Base-by-base conservation (phyloP, 1,139 yeast species). In the Meyerozyma elateridarum region DNA sequence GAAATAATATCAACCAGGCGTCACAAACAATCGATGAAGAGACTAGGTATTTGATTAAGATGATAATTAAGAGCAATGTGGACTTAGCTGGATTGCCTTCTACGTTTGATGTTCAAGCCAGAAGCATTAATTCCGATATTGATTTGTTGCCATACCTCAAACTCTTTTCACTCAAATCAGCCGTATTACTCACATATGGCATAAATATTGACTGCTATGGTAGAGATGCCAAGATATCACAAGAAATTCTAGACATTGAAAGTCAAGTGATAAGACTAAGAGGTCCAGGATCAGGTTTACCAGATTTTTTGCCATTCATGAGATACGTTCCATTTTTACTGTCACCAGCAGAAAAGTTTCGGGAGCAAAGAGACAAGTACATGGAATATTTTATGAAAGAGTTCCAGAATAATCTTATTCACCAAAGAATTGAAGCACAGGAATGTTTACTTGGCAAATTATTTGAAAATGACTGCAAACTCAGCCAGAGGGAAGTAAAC, bases 181-280 rank as follows among this genome's bases (percentile, higher is more conserved):
- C 87, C 4, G 53, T 83, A 9, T 58, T 55, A 18, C 46, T 82
- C 14, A 74, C 85, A 3, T 84, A 79, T 49, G 93, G 89, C 0
- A 59, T 72, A 28, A 48, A 61, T 15, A 53, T 79, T 8, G 76
- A 76, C 37, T 61, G 69, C 17, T 67, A 58, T 31, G 51, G 56
- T 21, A 45, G 47, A 3, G 70, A 70, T 28, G 58, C 58, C 9
- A 48, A 45, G 6, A 48, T 80, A 18, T 70, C 79, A 17, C 40
- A 49, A 8, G 81, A 77, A 38, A 78, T 84, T 20, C 66, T 81
- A 18, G 52, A 58, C 12, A 80, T 77, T n/a, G 94, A 84, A 48
- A 77, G 71, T 42, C 61, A 64, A 29, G 81, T 84, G 30, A 77
- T 81, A 27, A 64, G 70, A 28, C 64, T 79, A 35, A 58, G 93